phyloP scores from a whole-genome alignment of 345 rosid genomes.

The Eucalyptus erythrocorys region DNA sequence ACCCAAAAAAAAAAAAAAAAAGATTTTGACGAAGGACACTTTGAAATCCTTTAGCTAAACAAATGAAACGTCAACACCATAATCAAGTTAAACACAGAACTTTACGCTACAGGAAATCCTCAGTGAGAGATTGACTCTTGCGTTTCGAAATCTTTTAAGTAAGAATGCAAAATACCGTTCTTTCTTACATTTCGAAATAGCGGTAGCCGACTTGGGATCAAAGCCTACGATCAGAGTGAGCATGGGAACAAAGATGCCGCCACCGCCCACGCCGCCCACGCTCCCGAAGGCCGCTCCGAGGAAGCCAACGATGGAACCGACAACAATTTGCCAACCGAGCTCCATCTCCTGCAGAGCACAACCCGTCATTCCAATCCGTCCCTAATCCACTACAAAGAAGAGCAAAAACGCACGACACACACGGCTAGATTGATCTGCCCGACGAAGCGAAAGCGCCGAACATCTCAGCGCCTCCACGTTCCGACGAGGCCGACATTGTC shows the following conservation, averaged over 20 bases:
- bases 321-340: conserved; percentile 31
- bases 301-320: conserved; percentile 32
- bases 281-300: conserved; percentile 43
- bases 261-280: conserved; percentile 44
- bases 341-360: conserved; percentile 21
- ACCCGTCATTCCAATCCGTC: neutral
- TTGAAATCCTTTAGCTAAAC: neutral
- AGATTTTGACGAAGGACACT: neutral
- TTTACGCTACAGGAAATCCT: too few relatives aligned
- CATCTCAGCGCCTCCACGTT: neutral
- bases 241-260: conserved; percentile 48
- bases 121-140: neutral
- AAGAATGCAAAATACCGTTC: neutral
- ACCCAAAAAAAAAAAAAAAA: too few relatives aligned
- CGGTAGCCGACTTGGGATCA: conserved; percentile 40
- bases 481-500: neutral
- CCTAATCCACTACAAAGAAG: neutral
- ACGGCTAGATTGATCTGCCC: neutral
- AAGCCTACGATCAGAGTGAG: conserved; percentile 33
- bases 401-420: neutral
- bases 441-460: neutral
- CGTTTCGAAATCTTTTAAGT: neutral
- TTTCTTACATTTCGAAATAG: conserved; percentile 43
- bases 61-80: neutral
- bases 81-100: neutral